A percentile compares a stretch with the other conserved stretches of the same genome.
phyloP scores from a whole-genome alignment of 805 yeast genomes.

The Teunomyces atbi region DNA sequence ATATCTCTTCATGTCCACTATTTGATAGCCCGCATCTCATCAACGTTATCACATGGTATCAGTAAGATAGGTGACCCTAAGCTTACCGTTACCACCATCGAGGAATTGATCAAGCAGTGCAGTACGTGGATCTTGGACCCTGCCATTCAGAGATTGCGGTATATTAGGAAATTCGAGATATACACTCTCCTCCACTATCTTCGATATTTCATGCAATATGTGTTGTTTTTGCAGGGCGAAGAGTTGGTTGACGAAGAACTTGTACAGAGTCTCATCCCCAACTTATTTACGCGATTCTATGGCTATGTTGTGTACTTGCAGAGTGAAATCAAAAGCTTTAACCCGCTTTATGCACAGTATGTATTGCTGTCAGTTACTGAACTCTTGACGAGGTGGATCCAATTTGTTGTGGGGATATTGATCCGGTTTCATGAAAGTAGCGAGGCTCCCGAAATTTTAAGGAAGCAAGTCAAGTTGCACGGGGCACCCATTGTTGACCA shows the following conservation, averaged over 20 bases:
- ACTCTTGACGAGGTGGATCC: slow-evolving; percentile 28
- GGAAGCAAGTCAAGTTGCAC: slow-evolving; percentile 5
- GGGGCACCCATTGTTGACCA: slow-evolving; percentile 2
- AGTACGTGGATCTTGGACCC: slow-evolving; percentile 24
- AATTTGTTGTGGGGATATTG: slow-evolving; percentile 31
- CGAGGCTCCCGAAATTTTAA: slow-evolving; percentile 5
- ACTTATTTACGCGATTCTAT: slow-evolving; percentile 14
- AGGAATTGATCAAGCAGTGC: slow-evolving; percentile 21
- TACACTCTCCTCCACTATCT: slow-evolving; percentile 26
- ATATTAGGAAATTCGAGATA: slow-evolving; percentile 18
- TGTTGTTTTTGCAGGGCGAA: slow-evolving; percentile 37
- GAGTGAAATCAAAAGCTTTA: not conserved
- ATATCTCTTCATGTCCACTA: slow-evolving; percentile 24
- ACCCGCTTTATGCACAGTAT: slow-evolving; percentile 15
- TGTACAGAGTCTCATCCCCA: slow-evolving; percentile 14
- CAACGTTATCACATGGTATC: slow-evolving; percentile 20
- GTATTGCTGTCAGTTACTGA: slow-evolving; percentile 27
- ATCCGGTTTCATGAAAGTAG: slow-evolving; percentile 21
- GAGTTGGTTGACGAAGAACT: slow-evolving; percentile 18
- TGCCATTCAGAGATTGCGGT: slow-evolving; percentile 13
- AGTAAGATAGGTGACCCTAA: slow-evolving; percentile 19
- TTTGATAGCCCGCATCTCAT: slow-evolving; percentile 27
- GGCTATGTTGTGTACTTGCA: slow-evolving; percentile 10
- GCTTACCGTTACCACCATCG: slow-evolving; percentile 17
- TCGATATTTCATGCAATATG: slow-evolving; percentile 24